Evolutionary conservation across 2,329 filamentous ascomycete genomes (phyloP).

Genomic region (Phymatotrichopsis omnivora): DNA sequence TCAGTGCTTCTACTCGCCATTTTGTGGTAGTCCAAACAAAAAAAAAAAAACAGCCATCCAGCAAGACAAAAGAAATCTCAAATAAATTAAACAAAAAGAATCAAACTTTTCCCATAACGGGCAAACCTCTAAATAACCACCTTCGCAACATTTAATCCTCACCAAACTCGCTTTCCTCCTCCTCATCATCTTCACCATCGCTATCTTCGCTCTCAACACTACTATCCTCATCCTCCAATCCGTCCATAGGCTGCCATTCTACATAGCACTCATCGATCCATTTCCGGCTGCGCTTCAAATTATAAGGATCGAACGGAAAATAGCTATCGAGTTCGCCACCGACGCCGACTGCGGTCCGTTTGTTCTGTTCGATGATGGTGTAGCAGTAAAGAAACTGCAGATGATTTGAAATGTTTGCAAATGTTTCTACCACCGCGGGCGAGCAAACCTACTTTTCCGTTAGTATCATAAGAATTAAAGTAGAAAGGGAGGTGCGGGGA

Average conservation of each 20-base stretch:
- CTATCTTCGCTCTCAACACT: slow-evolving; percentile 46
- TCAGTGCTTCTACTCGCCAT: too few relatives aligned
- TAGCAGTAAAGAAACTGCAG: slow-evolving; percentile 85
- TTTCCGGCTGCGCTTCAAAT: slow-evolving; percentile 71
- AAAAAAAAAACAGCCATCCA: too few relatives aligned
- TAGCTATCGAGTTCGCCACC: slow-evolving; percentile 77
- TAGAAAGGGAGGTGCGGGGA: not conserved
- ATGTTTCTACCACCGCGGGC: slow-evolving; percentile 79
- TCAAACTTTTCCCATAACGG: too few relatives aligned
- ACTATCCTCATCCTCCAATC: slow-evolving; percentile 51
- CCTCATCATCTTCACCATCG: slow-evolving; percentile 40
- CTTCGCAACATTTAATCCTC: too few relatives aligned
- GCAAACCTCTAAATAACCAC: too few relatives aligned
- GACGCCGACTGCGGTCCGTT: slow-evolving; percentile 68
- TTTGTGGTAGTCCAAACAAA: too few relatives aligned
- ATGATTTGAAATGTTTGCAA: slow-evolving; percentile 76
- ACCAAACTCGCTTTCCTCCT: slow-evolving; percentile 31
- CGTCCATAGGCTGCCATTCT: slow-evolving; percentile 65
- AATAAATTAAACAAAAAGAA: too few relatives aligned
- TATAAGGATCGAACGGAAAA: slow-evolving; percentile 96
- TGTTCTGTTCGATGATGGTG: slow-evolving; percentile 81
- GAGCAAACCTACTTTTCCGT: slow-evolving; percentile 40
- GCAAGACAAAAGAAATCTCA: too few relatives aligned
- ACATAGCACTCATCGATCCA: slow-evolving; percentile 84
- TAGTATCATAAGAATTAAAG: not conserved